Evolutionary conservation across 2,329 filamentous ascomycete species (phyloP), one percentile per base, ranked within the genome.

Genomic region (Hypoxylon rubiginosum): DNA sequence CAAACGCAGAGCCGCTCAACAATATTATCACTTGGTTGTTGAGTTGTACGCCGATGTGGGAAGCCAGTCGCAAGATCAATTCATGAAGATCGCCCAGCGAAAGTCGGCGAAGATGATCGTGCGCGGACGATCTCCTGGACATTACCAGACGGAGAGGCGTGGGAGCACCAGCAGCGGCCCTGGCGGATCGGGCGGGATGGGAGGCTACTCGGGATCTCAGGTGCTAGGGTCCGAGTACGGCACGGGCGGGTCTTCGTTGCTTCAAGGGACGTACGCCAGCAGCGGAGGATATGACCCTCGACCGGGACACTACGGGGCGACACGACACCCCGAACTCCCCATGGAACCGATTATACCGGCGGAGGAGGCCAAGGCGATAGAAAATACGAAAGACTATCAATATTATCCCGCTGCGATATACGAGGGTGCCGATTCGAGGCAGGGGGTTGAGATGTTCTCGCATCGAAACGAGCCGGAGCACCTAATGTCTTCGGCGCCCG

Each of bases 21-120:
- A 97, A 73, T 97, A 94, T 78, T 97, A 97, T 75, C 92, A 96
- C 73, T 84, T 97, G n/a, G 88, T 97, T 49, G 90, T 97, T 3
- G 93, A 97, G 76, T 87, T 97, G 0, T 93, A 89, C 79, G 92
- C 87, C 7, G 90, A 94, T 69, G 81, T 93, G 7, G 85, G 88
- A 2, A 75, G 78, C 32, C 82, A 79, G 71, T 79, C 62, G 63
- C 75, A 71, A 17, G 84, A 87, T 0, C 84, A 86, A 32, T 94
- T 86, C 81, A 81, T 94, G 73, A 91, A 91, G 75, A 83, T 96
- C 55, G 92, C 92, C 3, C 87, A 88, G 61, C 86, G 87, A 50
- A 89, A 92, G 73, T 95, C 92, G 6, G 89, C 91, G 64, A 92
- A 91, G 76, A 92, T 96, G 85, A 93, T 96, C 71, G 92, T 96